Base-by-base conservation (phyloP, 75 land plant species). In the Cupressus sempervirens region DNA sequence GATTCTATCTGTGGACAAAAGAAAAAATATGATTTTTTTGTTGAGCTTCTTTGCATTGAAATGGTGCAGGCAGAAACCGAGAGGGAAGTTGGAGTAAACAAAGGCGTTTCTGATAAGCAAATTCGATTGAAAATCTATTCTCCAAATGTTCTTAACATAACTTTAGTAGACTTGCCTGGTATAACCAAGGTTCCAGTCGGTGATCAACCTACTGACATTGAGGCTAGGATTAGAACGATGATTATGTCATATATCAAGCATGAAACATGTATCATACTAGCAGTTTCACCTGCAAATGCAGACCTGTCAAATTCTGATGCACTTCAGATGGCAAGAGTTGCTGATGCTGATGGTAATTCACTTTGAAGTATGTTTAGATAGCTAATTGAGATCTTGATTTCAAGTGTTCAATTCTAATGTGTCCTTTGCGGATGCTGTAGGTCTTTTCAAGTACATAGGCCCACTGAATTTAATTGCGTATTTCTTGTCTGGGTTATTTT, bases 281-380 rank as follows among this genome's bases (percentile, higher is more conserved):
- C 95, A 75, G 97, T 96, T 79, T 93, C 97, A 23, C 97, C 97
- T 77, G 97, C 98, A 75, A 96, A 96, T 93, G 88, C 98, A 81
- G 98, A 96, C 85, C 83, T 96, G 45, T 95, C 98, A 54, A 96
- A 95, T 89, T 96, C 97, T 50, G 97, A 96, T 95, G 98, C 98
- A 65, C 94, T 96, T 84, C 98, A 96, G 85, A 95, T 96, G 91
- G 98, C 98, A 41, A 90, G 97, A 83, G 88, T 87, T 85, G 98
- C 98, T 82, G 97, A 96, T 95, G 97, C 95, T 38, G 93, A 93
- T 88, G 98, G 98, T 96, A 88, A 76, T 84, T 83, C 84, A 0
- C 14, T 53, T 84, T 83, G 4, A 23, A 56, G 70, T 18, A 40
- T 84, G 86, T 84, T 85, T 18, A 20, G 80, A 77, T 43, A 43